These are phyloP conservation scores for Haplosporangium gracile DNA, from an alignment of 192 early-diverging fungal species.

Conservation along the genomic window DNA sequence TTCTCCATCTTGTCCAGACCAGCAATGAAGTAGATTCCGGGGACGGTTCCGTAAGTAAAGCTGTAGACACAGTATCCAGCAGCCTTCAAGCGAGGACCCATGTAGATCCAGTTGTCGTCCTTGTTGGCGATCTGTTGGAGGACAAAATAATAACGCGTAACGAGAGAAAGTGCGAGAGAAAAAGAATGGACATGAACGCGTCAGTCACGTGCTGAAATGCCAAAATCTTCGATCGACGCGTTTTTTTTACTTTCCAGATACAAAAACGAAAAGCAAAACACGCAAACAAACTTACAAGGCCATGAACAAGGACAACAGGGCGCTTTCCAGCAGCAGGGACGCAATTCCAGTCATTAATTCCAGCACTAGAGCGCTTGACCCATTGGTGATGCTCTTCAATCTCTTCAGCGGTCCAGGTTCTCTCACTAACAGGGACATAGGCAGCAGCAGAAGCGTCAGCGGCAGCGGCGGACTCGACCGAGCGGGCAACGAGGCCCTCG, in stretches of 20 bases:
- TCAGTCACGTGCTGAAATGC: neutral
- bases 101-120: constrained; percentile 11
- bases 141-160: neutral
- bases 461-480: neutral
- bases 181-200: neutral
- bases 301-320: constrained; percentile 26
- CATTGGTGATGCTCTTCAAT: neutral
- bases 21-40: neutral
- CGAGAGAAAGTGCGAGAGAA: neutral
- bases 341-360: constrained; percentile 25
- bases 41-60: constrained; percentile 4
- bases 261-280: neutral
- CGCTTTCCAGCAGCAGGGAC: neutral
- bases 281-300: constrained; percentile 9
- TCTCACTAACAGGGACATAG: constrained; percentile 24
- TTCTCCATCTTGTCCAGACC: constrained; percentile 17
- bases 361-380: constrained; percentile 11
- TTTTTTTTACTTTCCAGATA: neutral
- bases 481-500: neutral
- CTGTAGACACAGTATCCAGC: constrained; percentile 15
- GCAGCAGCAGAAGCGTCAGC: neutral
- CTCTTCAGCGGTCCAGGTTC: constrained; percentile 15
- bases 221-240: neutral
- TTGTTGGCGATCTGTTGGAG: neutral
- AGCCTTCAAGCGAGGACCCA: neutral